These are phyloP conservation scores for Phyllosticta citribraziliensis DNA, from an alignment of 2,329 filamentous ascomycete genomes.

Conservation along the genomic window DNA sequence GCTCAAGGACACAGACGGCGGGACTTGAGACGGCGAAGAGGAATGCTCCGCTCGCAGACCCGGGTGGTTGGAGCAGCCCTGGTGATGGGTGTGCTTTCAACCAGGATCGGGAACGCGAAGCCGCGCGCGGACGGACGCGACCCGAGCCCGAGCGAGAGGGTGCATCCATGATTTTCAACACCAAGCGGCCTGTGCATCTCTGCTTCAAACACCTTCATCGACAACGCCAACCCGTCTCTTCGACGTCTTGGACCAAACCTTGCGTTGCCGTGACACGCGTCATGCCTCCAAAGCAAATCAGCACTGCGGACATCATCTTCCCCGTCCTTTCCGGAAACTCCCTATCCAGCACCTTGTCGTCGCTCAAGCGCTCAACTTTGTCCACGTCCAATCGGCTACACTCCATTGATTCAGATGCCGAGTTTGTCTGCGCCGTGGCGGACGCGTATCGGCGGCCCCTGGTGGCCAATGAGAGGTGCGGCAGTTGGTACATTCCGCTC, in stretches of 20 bases:
- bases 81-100: no score
- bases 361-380: conserved; percentile 66
- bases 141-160: not conserved
- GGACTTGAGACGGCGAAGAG: not conserved
- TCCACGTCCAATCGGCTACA: conserved; percentile 71
- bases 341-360: conserved; percentile 58
- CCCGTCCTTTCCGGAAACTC: conserved; percentile 45
- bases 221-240: not conserved
- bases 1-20: not conserved
- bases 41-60: not conserved
- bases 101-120: not conserved
- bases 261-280: not conserved
- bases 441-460: conserved; percentile 54
- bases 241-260: not conserved
- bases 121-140: not conserved
- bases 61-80: no score
- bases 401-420: conserved; percentile 68
- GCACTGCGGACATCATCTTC: conserved; percentile 40
- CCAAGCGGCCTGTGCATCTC: not conserved
- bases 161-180: not conserved
- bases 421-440: conserved; percentile 58
- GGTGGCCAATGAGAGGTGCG: conserved; percentile 88
- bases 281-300: conserved; percentile 14
- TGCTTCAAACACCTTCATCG: not conserved
- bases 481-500: conserved; percentile 82